Conservation (phyloP, 306 rosid genomes). For the Cucurbita ficifolia region DNA sequence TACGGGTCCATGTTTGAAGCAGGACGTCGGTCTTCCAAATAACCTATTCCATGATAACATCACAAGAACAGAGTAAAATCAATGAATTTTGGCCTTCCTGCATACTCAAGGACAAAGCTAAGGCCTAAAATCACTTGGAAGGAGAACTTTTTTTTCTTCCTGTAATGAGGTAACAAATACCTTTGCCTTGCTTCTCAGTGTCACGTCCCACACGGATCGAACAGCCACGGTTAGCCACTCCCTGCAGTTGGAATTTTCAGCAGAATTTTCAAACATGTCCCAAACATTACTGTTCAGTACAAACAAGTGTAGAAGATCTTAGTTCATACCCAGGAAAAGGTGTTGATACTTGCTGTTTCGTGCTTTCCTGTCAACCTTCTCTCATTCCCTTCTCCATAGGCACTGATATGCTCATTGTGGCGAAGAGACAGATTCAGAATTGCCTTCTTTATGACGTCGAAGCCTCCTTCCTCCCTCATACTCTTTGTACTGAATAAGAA, state of each 20-base stretch:
- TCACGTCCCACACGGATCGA: slow-evolving; percentile 98
- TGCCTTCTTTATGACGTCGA: slow-evolving; percentile 80
- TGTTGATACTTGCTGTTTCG: slow-evolving; percentile 74
- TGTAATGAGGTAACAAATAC: slow-evolving; percentile 15
- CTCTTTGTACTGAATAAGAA: slow-evolving; percentile 64
- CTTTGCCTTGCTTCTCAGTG: slow-evolving; percentile 84
- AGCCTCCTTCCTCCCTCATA: slow-evolving; percentile 98
- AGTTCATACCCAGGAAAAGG: slow-evolving; percentile 82
- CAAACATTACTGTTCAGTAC: not conserved
- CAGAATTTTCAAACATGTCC: slow-evolving; percentile 13
- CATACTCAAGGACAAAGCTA: not conserved
- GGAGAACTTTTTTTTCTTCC: not conserved
- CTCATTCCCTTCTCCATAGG: slow-evolving; percentile 99
- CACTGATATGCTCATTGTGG: slow-evolving; percentile 67
- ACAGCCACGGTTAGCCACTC: slow-evolving; percentile 98
- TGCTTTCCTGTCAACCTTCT: slow-evolving; percentile 98
- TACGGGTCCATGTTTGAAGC: slow-evolving; percentile 99
- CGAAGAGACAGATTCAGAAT: slow-evolving; percentile 92
- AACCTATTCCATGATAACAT: slow-evolving; percentile 37
- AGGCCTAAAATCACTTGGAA: not conserved
- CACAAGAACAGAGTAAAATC: slow-evolving; percentile 4
- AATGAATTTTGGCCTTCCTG: not conserved
- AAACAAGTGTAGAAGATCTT: slow-evolving; percentile 2
- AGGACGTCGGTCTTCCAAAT: slow-evolving; percentile 98
- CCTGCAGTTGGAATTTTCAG: slow-evolving; percentile 28